phyloP scores from a whole-genome alignment of 805 yeast species.

The Ogataea zsoltii region DNA sequence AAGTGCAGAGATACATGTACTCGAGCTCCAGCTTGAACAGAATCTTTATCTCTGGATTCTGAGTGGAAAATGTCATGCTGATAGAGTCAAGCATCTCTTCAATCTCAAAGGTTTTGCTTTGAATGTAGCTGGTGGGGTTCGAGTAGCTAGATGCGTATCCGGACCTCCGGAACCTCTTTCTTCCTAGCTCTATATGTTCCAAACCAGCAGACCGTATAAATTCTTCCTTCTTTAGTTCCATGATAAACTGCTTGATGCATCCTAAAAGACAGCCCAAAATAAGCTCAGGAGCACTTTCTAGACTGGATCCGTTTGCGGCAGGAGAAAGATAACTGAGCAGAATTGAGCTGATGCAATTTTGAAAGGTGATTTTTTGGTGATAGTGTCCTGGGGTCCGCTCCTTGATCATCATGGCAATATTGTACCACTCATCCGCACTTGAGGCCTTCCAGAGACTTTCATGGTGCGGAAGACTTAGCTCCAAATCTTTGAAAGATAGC shows the following conservation, averaged over 20 bases:
- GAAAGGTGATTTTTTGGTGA: constrained; percentile 6
- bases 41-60: background rate
- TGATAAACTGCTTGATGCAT: constrained; percentile 6
- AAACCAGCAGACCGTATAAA: background rate
- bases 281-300: constrained; percentile 5
- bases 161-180: constrained; percentile 5
- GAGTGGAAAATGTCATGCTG: background rate
- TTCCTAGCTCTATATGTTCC: background rate
- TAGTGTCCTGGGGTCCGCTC: constrained; percentile 7
- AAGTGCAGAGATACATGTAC: constrained; percentile 10
- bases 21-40: constrained; percentile 10
- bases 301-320: background rate
- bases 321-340: constrained; percentile 5
- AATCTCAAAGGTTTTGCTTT: constrained; percentile 5
- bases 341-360: constrained; percentile 8
- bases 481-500: constrained; percentile 8
- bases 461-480: constrained; percentile 10
- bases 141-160: constrained; percentile 1
- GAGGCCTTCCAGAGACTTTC: constrained; percentile 10
- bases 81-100: constrained; percentile 11
- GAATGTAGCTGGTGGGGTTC: constrained; percentile 4
- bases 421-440: constrained; percentile 9
- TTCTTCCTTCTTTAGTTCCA: constrained; percentile 11
- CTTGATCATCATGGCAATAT: constrained; percentile 1
- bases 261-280: constrained; percentile 4